Base-by-base conservation (phyloP, 2,329 filamentous ascomycete genomes). In the Diplodia intermedia region DNA sequence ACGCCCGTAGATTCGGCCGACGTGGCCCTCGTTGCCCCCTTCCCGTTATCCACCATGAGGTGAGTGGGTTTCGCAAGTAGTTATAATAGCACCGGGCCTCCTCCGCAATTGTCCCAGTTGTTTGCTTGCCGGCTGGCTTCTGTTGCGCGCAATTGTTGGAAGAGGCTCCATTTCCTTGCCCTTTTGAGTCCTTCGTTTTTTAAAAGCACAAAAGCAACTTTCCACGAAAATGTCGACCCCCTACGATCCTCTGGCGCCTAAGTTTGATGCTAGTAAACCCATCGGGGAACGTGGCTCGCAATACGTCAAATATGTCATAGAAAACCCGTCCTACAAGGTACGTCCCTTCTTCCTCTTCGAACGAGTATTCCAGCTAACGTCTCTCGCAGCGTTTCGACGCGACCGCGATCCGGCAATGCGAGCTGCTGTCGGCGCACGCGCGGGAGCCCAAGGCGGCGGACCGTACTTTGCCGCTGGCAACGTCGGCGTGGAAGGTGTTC, bases 401-500 rank as follows among this genome's bases (percentile, higher is more conserved):
- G 8, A 54, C 67, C 9, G 67, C 79, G 6, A 54, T 75, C 15
- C 72, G 73, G 33, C 69, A 77, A 20, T 71, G 82, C 65, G 76
- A 74, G 20, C 74, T 80, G 52, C 72, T 79, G 57, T 78, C 77
- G 29, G 76, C 75, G 5, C 77, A 71, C 2, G 73, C 72, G 6
- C 66, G 66, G 15, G 63, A 72, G 20, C 74, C 77, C 7, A 75
- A 75, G 11, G 66, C 69, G 18, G 54, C 54, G 15, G 69, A 78
- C 62, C 55, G 56, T 18, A 20, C 38, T 8, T 75, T 76, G 5
- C 72, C 78, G 62, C 62, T 77, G 15, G 75, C 80, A 11, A 78
- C 76, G 0, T 78, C 77, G 2, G 78, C 79, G 4, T 85, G 82
- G 72, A 79, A 77, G 26, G 79, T 86, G 69, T 75, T 72, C 3